Conservation (phyloP, 1,139 yeast genomes). For the Magnusiomyces starmeri region DNA sequence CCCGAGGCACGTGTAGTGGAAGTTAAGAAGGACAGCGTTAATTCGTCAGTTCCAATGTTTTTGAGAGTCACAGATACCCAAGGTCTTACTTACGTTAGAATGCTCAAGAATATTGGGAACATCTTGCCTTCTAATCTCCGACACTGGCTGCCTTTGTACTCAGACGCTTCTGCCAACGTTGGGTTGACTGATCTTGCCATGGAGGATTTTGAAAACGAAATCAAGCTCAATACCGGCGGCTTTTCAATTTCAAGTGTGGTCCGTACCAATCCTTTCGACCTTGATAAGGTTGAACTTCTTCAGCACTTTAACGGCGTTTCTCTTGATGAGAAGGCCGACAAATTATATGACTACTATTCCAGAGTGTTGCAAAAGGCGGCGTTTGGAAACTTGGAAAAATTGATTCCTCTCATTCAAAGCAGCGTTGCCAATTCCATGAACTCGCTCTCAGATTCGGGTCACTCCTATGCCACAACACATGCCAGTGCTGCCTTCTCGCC, state of each 20-base stretch:
- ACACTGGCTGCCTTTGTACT: conserved; percentile 68
- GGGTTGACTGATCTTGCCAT: conserved; percentile 69
- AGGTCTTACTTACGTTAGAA: conserved; percentile 63
- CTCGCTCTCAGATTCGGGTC: conserved; percentile 80
- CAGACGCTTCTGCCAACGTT: conserved; percentile 72
- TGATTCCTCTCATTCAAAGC: conserved; percentile 64
- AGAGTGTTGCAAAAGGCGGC: conserved; percentile 66
- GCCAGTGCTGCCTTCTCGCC: conserved; percentile 61
- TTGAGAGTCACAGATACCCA: conserved; percentile 33
- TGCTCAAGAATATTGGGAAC: conserved; percentile 44
- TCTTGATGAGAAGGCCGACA: conserved; percentile 53
- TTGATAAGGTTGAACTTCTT: conserved; percentile 33
- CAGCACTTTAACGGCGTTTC: conserved; percentile 65
- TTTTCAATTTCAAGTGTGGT: conserved; percentile 50
- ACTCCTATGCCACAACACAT: conserved; percentile 65
- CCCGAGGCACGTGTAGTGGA: conserved; percentile 43
- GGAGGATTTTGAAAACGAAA: conserved; percentile 78
- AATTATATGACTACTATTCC: conserved; percentile 58
- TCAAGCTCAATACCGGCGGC: conserved; percentile 82
- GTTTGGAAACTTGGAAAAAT: conserved; percentile 61
- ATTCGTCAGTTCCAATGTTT: conserved; percentile 23
- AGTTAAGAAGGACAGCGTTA: conserved; percentile 19
- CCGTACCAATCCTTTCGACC: conserved; percentile 34
- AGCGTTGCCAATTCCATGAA: conserved; percentile 74
- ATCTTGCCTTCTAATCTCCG: conserved; percentile 51